Evolutionary conservation across 2,329 filamentous ascomycete genomes (phyloP), one percentile per base, ranked within the genome.

Genomic region (Xylaria multiplex): DNA sequence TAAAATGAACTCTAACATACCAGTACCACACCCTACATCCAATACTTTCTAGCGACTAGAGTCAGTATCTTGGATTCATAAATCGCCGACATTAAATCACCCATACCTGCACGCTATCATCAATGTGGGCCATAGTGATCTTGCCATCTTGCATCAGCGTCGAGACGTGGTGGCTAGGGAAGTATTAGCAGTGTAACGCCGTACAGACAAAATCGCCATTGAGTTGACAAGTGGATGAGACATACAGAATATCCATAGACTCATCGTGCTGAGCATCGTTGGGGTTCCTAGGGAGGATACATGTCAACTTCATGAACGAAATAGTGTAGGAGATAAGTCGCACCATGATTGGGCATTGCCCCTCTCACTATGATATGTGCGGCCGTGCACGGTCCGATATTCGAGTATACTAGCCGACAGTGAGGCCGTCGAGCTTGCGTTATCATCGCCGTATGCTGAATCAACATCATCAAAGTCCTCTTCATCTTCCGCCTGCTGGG

Each of bases 221-320:
- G 2, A 13, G 24, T 42, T 19, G 27, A 48, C 8, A 32, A 35
- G 19, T 7, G 24, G 22, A 6, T 16, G 30, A 7, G 42, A 62
- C 74, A 67, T 60, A 77, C 74, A 74, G 67, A 19, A 76, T 72
- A 56, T 77, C 74, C 72, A 76, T 73, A 1, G 72, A 71, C 49
- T 76, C 74, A 35, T 75, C 71, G 42, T 76, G 73, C 62, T 72
- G 69, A n/a, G 72, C 68, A 65, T 77, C 75, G 40, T 77, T 77
- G 3, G 75, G 75, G 19, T 72, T 73, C 75, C 75, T 77, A 48
- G 8, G n/a, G 14, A 42, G 16, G 46, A 48, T 5, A 14, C 19
- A 24, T n/a, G 62, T 69, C 45, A 69, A 30, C 6, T 4, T 32
- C 52, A 45, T 30, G 43, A 37, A 24, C n/a, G 6, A 42, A 45